A percentile compares a stretch with the other conserved stretches of the same genome.
Conservation (phyloP, 306 rosid species). For the Geum urbanum region DNA sequence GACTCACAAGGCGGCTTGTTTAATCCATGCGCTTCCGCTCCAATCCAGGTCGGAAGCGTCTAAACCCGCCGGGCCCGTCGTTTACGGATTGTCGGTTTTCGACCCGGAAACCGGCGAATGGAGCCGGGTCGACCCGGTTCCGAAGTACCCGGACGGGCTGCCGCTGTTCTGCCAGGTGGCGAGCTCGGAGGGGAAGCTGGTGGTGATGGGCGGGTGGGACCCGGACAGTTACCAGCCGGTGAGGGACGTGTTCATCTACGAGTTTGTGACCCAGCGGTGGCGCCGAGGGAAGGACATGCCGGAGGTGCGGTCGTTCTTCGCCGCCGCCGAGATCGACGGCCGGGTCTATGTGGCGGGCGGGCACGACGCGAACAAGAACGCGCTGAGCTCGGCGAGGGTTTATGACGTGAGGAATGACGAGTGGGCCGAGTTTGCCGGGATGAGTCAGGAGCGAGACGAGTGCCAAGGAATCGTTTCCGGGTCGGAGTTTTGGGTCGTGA, state of each 20-base stretch:
- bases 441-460: conserved; percentile 54
- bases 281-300: conserved; percentile 42
- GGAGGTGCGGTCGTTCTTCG: conserved; percentile 43
- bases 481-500: conserved; percentile 48
- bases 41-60: background rate
- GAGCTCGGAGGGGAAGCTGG: conserved; percentile 47
- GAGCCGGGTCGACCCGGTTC: conserved; percentile 42
- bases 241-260: conserved; percentile 44
- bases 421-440: conserved; percentile 37
- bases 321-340: conserved; percentile 33
- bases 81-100: conserved; percentile 37
- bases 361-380: conserved; percentile 54
- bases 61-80: conserved; percentile 21
- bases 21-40: conserved; percentile 38
- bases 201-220: conserved; percentile 63
- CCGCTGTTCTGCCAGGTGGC: conserved; percentile 51
- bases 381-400: conserved; percentile 38
- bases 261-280: conserved; percentile 41
- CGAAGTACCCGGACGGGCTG: conserved; percentile 39
- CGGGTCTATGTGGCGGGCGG: conserved; percentile 45
- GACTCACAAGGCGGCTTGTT: conserved; percentile 34
- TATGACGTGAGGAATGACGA: conserved; percentile 36
- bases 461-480: conserved; percentile 45
- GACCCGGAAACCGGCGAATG: conserved; percentile 35
- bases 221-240: conserved; percentile 46